Evolutionary conservation across 169 alveolate species (phyloP), one percentile per base, ranked within the genome.

Genomic region (Babesia bigemina): DNA sequence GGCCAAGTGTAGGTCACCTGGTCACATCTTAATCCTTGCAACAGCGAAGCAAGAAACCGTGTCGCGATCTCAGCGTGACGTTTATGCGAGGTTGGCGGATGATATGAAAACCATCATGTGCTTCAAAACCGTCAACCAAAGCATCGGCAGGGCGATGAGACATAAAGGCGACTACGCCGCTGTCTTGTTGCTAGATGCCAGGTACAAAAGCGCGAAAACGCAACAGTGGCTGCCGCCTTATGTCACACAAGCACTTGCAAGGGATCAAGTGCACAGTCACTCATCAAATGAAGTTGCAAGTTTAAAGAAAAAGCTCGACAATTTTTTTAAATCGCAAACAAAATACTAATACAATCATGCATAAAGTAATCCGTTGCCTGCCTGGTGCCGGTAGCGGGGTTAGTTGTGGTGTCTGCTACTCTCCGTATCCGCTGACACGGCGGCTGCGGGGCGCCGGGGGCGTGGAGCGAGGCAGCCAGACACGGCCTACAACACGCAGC

Each of bases 81-180:
- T 57, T 49, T 63, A 75, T 63, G 86, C 74, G 50, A 70, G 45
- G 45, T 45, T 77, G 42, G 26, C 79, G 19, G 67, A 57, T 14
- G 79, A 78, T 29, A 60, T 70, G 96, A 96, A 67, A 88, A 90
- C 78, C 65, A 84, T 58, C 84, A 91, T 60, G 94, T 93, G 98
- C 75, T 88, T 93, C 90, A 96, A 95, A 90, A 92, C 95, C 10
- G 95, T 98, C 28, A 98, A 98, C 77, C 98, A 98, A 88, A 90
- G 99, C 48, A 94, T 98, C 28, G 99, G 99, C 53, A 92, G 99
- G 65, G 97, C 98, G 17, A 94, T 98, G 62, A 90, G 99, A 45
- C 99, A 98, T 84, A 93, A 82, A 29, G 78, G 92, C 53, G 99
- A 98, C 86, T 98, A 92, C 90, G 96, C 99, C 3, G 88, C 96